Evolutionary conservation across 495 filamentous ascomycete genomes (phyloP), one percentile per base, ranked within the genome.

Genomic region (Aspergillus campestris): DNA sequence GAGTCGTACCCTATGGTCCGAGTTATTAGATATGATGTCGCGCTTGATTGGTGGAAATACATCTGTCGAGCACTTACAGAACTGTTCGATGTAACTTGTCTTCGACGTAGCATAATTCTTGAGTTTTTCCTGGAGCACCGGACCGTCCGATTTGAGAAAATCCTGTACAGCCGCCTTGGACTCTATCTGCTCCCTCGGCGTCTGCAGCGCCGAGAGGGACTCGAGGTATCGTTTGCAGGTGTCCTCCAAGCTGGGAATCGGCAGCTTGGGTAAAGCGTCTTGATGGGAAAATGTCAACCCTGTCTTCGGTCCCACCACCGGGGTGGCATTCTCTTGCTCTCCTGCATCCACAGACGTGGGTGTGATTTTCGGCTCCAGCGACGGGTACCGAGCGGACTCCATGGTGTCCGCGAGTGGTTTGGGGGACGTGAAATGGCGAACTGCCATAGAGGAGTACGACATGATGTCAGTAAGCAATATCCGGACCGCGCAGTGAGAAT

Each of bases 51-150:
- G 5, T 33, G 2, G 8, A 28, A 8, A 11, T 9, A 24, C 28
- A 29, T 30, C 14, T 29, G 13, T 30, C 3, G n/a, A 28, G 34
- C 29, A 78, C 90, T 48, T 80, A 97, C 91, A 98, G 52, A 98
- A 98, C 60, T 98, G 92, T 60, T 98, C 92, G 49, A 98, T 97
- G 59, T 94, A 98, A 62, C 94, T 98, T 8, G 87, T 87, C 66
- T 89, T 89, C 15, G 83, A 89, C 5, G 75, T 77, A n/a, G 94
- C 89, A 74, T 98, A 98, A 62, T 84, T 85, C 73, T 88, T 92
- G 40, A 98, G 66, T 64, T 81, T 85, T 52, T 91, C 87, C 56
- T 98, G 89, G 43, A 98, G 70, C 34, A 83, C 78, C 0, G 84
- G 87, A 0, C 92, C 92, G 55, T 96, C 92, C 7, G 73, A 71